Conservation (phyloP, 805 yeast genomes). For the Pichia sporocuriosa region DNA sequence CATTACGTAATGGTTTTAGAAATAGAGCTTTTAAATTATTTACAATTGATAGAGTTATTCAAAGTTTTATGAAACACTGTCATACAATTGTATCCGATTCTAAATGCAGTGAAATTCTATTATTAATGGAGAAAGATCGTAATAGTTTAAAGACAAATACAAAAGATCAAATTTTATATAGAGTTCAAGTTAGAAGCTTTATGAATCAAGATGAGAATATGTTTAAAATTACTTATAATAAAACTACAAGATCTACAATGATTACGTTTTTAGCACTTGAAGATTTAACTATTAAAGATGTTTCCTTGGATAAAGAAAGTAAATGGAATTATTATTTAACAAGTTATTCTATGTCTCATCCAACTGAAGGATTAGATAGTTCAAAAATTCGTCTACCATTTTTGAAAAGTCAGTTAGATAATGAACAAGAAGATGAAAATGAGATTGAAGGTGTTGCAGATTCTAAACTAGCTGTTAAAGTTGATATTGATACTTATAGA, state of each 20-base stretch:
- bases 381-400: slow-evolving; percentile 76
- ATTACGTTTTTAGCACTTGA: slow-evolving; percentile 84
- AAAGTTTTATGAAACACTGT: slow-evolving; percentile 75
- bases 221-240: slow-evolving; percentile 78
- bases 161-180: slow-evolving; percentile 81
- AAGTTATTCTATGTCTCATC: slow-evolving; percentile 87
- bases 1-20: slow-evolving; percentile 89
- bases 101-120: slow-evolving; percentile 72
- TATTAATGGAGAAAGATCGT: slow-evolving; percentile 79
- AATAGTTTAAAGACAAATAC: slow-evolving; percentile 57
- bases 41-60: slow-evolving; percentile 89
- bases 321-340: slow-evolving; percentile 92
- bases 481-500: slow-evolving; percentile 72
- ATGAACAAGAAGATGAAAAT: slow-evolving; percentile 34
- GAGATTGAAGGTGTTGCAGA: slow-evolving; percentile 55
- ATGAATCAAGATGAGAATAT: slow-evolving; percentile 82
- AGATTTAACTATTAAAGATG: slow-evolving; percentile 76
- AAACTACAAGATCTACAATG: slow-evolving; percentile 42
- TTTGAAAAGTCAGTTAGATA: slow-evolving; percentile 51
- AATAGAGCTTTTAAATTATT: slow-evolving; percentile 89
- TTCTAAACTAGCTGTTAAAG: slow-evolving; percentile 69
- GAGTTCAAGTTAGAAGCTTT: slow-evolving; percentile 76
- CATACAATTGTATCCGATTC: slow-evolving; percentile 76
- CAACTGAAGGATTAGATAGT: slow-evolving; percentile 91
- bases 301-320: slow-evolving; percentile 54